Evolutionary conservation across 768 basidiomycete species (phyloP), one percentile per base, ranked within the genome.

Genomic region (Xerocomellus amylosporus): DNA sequence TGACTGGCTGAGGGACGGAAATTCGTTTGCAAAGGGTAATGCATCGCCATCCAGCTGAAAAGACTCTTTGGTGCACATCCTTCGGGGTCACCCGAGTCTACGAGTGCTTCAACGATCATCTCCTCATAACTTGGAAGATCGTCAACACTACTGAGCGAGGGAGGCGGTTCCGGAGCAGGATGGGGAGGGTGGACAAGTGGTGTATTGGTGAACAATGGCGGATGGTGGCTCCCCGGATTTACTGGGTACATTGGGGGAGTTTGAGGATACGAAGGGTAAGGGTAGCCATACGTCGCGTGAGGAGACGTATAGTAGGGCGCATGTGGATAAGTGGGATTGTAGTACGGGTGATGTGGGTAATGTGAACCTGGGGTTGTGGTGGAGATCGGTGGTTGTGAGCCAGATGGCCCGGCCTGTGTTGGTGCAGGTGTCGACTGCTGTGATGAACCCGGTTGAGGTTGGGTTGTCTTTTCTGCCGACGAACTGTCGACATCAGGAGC

Each of bases 1-100:
- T 94, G 92, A 62, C 88, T 90, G 4, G 92, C 92, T 2, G 89
- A 92, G 2, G 92, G 90, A 36, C 92, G 78, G 64, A 94, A 94
- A 73, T 93, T 94, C n/a, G 80, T 84, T 67, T 91, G 88, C 6
- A 94, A 68, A 13, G 92, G 92, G 68, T 90, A 94, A 37, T 82
- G 79, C 30, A 81, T 75, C 4, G 85, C 85, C 87, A 94, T 94
- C 88, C 88, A 90, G 7, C 81, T 74, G 67, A 91, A 94, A 30
- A 94, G 64, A 55, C 84, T 83, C 67, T 90, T 93, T n/a, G 92
- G 92, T 8, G 85, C 85, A 51, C 82, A 81, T 17, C 92, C 92
- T 43, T 93, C 88, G 2, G 83, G 76, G 53, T 90, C 88, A 8
- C 72, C 75, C 40, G 81, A 77, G 51, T 86, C 87, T 14, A 75